phyloP scores from a whole-genome alignment of 257 asterid species.

The Salvia hispanica region DNA sequence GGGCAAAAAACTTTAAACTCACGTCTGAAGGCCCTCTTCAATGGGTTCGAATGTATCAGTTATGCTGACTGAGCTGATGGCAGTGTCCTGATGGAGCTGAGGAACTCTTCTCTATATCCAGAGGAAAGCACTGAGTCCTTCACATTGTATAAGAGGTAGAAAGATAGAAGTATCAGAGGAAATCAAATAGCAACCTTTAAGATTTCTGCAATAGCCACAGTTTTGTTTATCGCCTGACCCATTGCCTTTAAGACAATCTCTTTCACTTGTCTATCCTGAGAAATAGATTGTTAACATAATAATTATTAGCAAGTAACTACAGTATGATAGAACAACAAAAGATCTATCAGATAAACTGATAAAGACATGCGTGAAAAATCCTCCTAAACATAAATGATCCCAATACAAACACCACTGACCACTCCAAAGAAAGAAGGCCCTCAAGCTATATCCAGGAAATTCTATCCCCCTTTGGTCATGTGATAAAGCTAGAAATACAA shows the following conservation, averaged over 20 bases:
- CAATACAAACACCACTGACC: background rate
- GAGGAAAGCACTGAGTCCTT: constrained; percentile 25
- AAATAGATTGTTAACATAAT: constrained; percentile 12
- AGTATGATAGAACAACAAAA: background rate
- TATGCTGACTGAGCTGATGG: constrained; percentile 87
- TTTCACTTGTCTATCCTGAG: constrained; percentile 68
- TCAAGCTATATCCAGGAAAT: constrained; percentile 9
- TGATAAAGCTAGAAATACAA: background rate
- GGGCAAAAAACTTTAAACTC: constrained; percentile 33
- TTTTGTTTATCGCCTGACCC: constrained; percentile 96
- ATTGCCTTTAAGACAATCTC: constrained; percentile 93
- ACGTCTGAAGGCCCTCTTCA: constrained; percentile 98
- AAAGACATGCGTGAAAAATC: background rate
- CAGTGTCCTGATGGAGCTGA: constrained; percentile 79
- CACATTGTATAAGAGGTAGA: background rate
- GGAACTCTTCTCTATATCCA: constrained; percentile 76
- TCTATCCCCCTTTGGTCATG: background rate
- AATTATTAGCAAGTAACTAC: constrained; percentile 13
- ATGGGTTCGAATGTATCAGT: constrained; percentile 95
- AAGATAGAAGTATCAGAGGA: background rate
- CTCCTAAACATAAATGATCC: background rate
- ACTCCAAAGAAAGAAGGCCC: background rate
- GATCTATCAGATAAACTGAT: background rate
- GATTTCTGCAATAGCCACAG: constrained; percentile 82
- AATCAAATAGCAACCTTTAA: constrained; percentile 56